Conservation (phyloP, 352 stramenopile genomes). For the Globisporangium ultimum region DNA sequence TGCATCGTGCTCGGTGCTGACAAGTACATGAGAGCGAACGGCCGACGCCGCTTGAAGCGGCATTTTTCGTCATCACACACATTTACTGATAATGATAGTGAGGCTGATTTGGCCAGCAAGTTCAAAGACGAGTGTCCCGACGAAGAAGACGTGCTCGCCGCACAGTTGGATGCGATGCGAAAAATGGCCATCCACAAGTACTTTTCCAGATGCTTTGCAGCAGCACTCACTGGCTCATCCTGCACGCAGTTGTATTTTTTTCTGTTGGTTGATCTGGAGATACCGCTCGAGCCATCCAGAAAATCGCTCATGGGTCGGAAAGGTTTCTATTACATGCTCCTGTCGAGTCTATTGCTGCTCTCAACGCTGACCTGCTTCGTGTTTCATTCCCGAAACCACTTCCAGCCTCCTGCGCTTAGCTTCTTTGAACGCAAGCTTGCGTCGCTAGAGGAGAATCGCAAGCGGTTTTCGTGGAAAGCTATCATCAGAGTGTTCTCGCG, state of each 20-base stretch:
- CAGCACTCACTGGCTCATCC: slow-evolving; percentile 31
- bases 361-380: slow-evolving; percentile 40
- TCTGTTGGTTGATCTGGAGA: slow-evolving; percentile 34
- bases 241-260: slow-evolving; percentile 62
- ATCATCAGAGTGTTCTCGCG: slow-evolving; percentile 26
- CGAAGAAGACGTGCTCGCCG: neutral
- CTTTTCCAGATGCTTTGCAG: slow-evolving; percentile 45
- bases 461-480: slow-evolving; percentile 11
- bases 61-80: neutral
- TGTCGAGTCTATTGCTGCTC: slow-evolving; percentile 37
- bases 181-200: slow-evolving; percentile 17
- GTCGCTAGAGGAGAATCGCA: slow-evolving; percentile 19
- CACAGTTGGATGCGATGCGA: slow-evolving; percentile 1
- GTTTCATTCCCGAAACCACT: slow-evolving; percentile 38
- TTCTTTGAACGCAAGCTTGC: slow-evolving; percentile 37
- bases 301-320: slow-evolving; percentile 11
- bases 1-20: slow-evolving; percentile 45
- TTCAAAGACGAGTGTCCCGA: neutral
- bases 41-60: slow-evolving; percentile 1
- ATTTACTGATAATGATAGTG: neutral
- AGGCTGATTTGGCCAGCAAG: slow-evolving; percentile 5
- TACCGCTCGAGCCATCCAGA: neutral
- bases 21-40: slow-evolving; percentile 8
- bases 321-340: slow-evolving; percentile 31
- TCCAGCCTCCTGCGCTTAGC: slow-evolving; percentile 2